Evolutionary conservation across 768 basidiomycete genomes (phyloP).

Genomic region (Lyophyllum semitale): DNA sequence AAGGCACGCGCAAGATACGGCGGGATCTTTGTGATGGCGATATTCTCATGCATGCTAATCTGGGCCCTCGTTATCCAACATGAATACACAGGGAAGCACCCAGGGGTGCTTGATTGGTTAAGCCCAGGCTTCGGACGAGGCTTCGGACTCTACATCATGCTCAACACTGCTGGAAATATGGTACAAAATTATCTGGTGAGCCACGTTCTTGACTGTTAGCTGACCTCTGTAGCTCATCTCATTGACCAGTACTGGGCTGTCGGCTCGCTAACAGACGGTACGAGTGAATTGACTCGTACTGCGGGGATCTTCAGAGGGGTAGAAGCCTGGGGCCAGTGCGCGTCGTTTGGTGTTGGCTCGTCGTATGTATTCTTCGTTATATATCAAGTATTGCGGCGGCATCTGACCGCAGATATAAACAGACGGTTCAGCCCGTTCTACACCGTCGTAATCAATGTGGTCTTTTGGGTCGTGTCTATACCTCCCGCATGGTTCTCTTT

Average conservation of each 20-base stretch:
- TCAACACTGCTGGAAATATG: constrained; percentile 15
- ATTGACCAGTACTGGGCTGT: constrained; percentile 19
- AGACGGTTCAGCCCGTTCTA: constrained; percentile 16
- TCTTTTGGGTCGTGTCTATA: constrained; percentile 15
- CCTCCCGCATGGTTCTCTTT: constrained; percentile 15
- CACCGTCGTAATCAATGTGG: constrained; percentile 13
- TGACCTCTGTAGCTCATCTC: neutral
- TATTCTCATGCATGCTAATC: constrained; percentile 16
- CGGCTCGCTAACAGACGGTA: constrained; percentile 17
- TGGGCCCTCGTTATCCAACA: constrained; percentile 22
- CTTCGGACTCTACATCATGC: constrained; percentile 19
- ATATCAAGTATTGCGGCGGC: neutral
- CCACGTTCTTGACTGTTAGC: neutral
- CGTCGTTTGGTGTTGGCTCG: constrained; percentile 19
- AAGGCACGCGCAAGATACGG: constrained; percentile 15
- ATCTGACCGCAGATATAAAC: neutral
- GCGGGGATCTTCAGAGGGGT: constrained; percentile 17
- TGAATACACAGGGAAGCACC: constrained; percentile 10
- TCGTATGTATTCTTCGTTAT: constrained; percentile 12
- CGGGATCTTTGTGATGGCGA: constrained; percentile 17
- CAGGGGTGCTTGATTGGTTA: constrained; percentile 22
- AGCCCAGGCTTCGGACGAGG: constrained; percentile 18
- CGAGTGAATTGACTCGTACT: constrained; percentile 18
- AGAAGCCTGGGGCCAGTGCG: constrained; percentile 20
- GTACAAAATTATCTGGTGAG: constrained; percentile 22